phyloP scores from a whole-genome alignment of 2,329 filamentous ascomycete species.

The Akanthomyces dipterigenus region DNA sequence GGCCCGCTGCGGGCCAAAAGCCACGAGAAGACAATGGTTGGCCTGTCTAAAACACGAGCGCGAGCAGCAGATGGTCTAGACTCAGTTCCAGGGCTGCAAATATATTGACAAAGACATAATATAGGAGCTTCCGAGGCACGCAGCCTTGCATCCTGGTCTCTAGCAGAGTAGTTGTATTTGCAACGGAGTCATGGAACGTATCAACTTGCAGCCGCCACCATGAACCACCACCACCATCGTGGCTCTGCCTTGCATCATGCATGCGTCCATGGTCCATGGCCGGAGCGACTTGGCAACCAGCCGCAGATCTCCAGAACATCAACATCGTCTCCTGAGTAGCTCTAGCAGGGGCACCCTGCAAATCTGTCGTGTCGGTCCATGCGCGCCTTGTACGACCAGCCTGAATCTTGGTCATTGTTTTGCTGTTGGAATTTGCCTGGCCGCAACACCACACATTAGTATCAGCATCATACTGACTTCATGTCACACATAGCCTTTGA shows the following conservation, averaged over 20 bases:
- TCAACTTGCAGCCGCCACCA: not conserved
- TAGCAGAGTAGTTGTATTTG: not conserved
- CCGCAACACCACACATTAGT: not conserved
- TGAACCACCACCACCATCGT: not conserved
- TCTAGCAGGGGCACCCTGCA: not conserved
- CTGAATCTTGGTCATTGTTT: not conserved
- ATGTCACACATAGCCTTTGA: not conserved
- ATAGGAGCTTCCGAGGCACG: not conserved
- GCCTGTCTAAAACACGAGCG: not conserved
- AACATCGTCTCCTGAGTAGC: not conserved
- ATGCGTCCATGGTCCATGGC: not conserved
- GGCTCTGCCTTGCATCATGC: not conserved
- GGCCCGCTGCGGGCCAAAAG: not conserved
- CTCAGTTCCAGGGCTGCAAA: not conserved
- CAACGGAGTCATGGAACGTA: not conserved
- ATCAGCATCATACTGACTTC: slow-evolving; percentile 1
- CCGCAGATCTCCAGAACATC: not conserved
- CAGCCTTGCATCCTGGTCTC: not conserved
- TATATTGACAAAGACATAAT: not conserved
- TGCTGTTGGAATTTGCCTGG: no score
- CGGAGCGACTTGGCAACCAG: not conserved
- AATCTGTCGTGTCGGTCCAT: no score
- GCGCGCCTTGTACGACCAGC: not conserved
- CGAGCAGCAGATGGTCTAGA: not conserved
- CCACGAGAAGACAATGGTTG: not conserved